Evolutionary conservation across 2,329 filamentous ascomycete species (phyloP).

Genomic region (Fusarium oligoseptatum): DNA sequence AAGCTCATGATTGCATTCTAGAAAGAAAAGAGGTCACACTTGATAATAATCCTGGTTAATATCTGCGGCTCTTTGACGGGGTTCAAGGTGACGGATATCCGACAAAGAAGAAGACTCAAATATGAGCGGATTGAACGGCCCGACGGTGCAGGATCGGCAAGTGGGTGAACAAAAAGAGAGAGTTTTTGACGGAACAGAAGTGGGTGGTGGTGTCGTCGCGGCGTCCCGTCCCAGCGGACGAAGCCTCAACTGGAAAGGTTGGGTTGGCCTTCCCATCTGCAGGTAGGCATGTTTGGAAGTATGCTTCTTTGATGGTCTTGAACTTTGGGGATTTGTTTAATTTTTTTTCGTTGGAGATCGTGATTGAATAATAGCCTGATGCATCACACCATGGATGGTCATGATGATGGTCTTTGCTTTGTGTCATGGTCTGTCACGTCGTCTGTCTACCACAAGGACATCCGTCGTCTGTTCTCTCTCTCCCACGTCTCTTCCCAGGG

Average conservation of each 20-base stretch:
- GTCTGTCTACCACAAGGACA: neutral
- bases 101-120: neutral
- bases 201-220: constrained; percentile 15
- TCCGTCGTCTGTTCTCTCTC: neutral
- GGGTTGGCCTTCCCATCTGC: constrained; percentile 2
- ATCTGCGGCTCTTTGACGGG: constrained; percentile 36
- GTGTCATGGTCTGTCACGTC: neutral
- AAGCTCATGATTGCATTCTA: constrained; percentile 26
- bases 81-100: neutral
- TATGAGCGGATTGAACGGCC: constrained; percentile 31
- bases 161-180: constrained; percentile 2
- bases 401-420: constrained; percentile 1
- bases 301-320: constrained; percentile 30
- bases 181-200: constrained; percentile 4
- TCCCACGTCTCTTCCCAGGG: neutral
- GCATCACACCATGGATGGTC: constrained; percentile 14
- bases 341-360: neutral
- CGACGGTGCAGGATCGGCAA: constrained; percentile 29
- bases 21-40: constrained; percentile 11
- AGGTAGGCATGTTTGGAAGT: constrained; percentile 10
- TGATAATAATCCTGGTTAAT: constrained; percentile 12
- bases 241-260: constrained; percentile 38
- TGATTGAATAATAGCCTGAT: constrained; percentile 13
- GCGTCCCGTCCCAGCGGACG: constrained; percentile 12
- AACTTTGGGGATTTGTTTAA: neutral